Conservation (phyloP, 148 eudicot species). For the Silene conica region DNA sequence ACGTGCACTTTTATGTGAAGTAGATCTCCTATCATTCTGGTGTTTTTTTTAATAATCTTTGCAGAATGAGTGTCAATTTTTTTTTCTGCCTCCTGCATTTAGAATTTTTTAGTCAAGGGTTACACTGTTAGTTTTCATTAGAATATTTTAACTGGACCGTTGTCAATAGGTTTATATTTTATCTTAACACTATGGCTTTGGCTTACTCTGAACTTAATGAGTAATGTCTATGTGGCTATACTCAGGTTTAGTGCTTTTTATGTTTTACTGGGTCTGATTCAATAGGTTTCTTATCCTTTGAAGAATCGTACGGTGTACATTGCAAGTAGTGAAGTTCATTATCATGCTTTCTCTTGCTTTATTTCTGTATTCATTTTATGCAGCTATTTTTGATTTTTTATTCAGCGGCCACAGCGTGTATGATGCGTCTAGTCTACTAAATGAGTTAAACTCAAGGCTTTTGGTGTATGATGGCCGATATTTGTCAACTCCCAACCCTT, state of each 20-base stretch:
- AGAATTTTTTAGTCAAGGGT: background rate
- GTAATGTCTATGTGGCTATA: background rate
- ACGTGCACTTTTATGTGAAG: background rate
- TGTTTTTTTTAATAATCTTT: background rate
- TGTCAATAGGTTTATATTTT: background rate
- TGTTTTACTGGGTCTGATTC: background rate
- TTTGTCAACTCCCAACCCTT: background rate
- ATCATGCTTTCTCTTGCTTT: slow-evolving; percentile 4
- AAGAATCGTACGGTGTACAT: background rate
- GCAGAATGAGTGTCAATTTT: background rate
- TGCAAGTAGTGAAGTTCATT: background rate
- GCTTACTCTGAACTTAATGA: background rate
- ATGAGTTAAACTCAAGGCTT: background rate
- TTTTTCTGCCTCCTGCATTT: background rate
- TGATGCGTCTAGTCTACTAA: no score
- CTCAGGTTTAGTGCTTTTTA: background rate
- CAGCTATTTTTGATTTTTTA: background rate
- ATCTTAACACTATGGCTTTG: background rate
- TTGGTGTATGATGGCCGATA: background rate
- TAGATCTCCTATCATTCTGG: background rate
- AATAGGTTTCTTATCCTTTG: background rate
- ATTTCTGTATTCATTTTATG: background rate
- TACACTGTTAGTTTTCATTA: background rate
- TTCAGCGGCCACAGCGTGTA: no score
- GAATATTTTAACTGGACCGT: background rate